phyloP scores from a whole-genome alignment of 2,329 filamentous ascomycete species.

The Hymenoscyphus repandus region DNA sequence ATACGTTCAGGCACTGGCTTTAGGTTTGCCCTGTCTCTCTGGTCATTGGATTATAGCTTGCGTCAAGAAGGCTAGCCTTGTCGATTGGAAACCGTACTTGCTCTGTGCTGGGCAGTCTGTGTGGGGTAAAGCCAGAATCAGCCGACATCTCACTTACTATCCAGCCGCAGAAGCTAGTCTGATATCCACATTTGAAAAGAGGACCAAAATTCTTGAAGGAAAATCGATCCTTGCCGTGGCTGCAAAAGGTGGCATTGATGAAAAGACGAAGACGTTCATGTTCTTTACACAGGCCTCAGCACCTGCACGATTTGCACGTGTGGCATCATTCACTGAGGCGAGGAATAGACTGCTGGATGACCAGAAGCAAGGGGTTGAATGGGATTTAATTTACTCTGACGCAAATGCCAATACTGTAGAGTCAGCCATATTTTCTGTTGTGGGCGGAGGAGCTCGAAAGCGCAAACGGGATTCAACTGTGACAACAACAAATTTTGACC shows the following conservation, averaged over 20 bases:
- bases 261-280: slow-evolving; percentile 65
- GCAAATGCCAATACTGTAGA: slow-evolving; percentile 45
- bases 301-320: slow-evolving; percentile 59
- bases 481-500: slow-evolving; percentile 21
- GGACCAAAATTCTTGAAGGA: slow-evolving; percentile 59
- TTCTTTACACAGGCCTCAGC: slow-evolving; percentile 79
- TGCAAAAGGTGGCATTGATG: slow-evolving; percentile 53
- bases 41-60: slow-evolving; percentile 77
- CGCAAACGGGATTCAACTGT: slow-evolving; percentile 36
- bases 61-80: slow-evolving; percentile 50
- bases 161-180: slow-evolving; percentile 53
- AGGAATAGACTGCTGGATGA: slow-evolving; percentile 49
- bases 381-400: slow-evolving; percentile 78
- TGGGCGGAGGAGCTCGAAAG: slow-evolving; percentile 34
- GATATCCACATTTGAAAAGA: slow-evolving; percentile 47
- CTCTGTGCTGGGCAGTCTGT: slow-evolving; percentile 78
- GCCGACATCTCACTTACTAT: slow-evolving; percentile 56
- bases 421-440: slow-evolving; percentile 26
- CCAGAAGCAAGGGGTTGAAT: slow-evolving; percentile 43
- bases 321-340: slow-evolving; percentile 61
- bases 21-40: slow-evolving; percentile 82
- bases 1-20: slow-evolving; percentile 88
- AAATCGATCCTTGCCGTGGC: slow-evolving; percentile 70
- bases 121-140: slow-evolving; percentile 72
- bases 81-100: slow-evolving; percentile 77